Base-by-base conservation (phyloP, 116 monocot genomes). In the Dioscorea cayenensis region DNA sequence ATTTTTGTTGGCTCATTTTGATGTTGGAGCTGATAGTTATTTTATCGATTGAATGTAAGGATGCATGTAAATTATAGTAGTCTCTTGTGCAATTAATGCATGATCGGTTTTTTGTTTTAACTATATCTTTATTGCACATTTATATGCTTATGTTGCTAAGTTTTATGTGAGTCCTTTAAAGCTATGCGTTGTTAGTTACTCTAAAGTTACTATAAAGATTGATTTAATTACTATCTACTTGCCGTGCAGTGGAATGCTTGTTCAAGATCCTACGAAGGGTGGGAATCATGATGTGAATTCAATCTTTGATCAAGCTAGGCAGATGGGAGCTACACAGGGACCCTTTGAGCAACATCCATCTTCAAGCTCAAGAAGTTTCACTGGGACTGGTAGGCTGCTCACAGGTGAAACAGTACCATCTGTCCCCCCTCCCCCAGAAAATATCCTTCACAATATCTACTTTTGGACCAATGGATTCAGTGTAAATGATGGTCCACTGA, bases 401-500 rank as follows among this genome's bases (percentile, higher is more conserved):
- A 87, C 99, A 60, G 94, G 99, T 66, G 94, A 96, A 81, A 76
- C 85, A 63, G 80, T 84, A n/a, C 75, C 84, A 64, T 52, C 91
- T 79, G 83, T 82, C 48, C 66, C 87, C 21, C 80, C 78, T 61
- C 90, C 72, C 18, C 85, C 99, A 71, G 78, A 79, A 38, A 78
- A 75, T 71, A 66, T 87, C 16, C 63, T 87, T 61, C 94, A 94
- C 69, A 84, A 83, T 28, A 94, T 99, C 51, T 72, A 82, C 63
- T 94, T 99, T 66, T 99, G 99, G 99, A 87, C 61, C 7, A 81
- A 94, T 80, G 97, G 97, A 8, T 99, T 99, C 70, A 89, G 88
- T 63, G 80, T 99, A n/a, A 76, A 94, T 80, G 89, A 99, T 83
- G 97, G 97, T 20, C 97, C 97, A 18, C 51, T 94, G 74, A 86